These are phyloP conservation scores for Geosmithia flava DNA, from an alignment of 2,329 filamentous ascomycete species.

Conservation along the genomic window DNA sequence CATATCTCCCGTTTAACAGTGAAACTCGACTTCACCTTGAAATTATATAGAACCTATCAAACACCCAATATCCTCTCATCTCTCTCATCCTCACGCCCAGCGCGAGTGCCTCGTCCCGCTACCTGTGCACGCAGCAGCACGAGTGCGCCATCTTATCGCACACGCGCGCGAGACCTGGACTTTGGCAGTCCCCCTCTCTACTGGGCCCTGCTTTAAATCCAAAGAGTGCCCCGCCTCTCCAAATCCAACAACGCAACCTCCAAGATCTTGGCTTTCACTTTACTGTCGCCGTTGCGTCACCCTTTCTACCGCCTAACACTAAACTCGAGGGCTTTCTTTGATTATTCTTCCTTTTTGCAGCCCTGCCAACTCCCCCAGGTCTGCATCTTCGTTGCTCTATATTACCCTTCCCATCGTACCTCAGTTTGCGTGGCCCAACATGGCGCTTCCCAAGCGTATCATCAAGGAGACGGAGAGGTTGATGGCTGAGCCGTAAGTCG, in stretches of 20 bases:
- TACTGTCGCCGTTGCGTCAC: neutral
- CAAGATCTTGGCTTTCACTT: neutral
- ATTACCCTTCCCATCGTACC: neutral
- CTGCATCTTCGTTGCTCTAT: no score
- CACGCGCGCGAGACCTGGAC: neutral
- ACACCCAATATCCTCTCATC: no score
- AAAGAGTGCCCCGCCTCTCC: neutral
- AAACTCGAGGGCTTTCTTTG: no score
- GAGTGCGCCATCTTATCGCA: neutral
- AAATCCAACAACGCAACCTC: neutral
- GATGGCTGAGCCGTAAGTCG: constrained; percentile 81
- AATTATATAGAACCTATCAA: no score
- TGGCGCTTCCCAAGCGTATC: constrained; percentile 89
- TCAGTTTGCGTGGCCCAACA: constrained; percentile 11
- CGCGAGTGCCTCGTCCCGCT: neutral
- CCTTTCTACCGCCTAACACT: no score
- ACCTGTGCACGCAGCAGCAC: no score
- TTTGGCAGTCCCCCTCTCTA: neutral
- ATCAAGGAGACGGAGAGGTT: constrained; percentile 97
- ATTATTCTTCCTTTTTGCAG: no score
- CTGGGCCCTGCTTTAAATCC: neutral
- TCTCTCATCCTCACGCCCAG: no score
- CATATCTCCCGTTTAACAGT: no score
- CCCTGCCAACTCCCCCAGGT: no score
- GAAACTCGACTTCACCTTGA: no score